Percentiles rank a stretch among this genome's conserved stretches.
phyloP scores from a whole-genome alignment of 768 basidiomycete species.

The Tubosaeta sp. region DNA sequence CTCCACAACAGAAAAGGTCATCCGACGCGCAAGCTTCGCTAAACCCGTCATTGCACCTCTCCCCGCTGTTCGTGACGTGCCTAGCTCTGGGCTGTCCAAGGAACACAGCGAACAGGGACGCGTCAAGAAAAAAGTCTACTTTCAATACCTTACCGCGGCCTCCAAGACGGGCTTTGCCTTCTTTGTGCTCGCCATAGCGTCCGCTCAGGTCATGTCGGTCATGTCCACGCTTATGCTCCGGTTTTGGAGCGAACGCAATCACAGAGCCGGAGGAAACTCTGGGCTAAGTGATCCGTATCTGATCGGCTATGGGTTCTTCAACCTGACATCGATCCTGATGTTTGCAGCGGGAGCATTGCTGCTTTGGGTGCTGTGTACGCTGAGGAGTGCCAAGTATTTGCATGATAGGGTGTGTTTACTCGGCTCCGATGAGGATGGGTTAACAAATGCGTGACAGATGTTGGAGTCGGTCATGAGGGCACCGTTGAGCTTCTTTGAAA shows the following conservation, averaged over 20 bases:
- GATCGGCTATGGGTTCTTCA: conserved; percentile 64
- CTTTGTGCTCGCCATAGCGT: conserved; percentile 52
- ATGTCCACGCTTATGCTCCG: conserved; percentile 64
- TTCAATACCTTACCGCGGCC: conserved; percentile 73
- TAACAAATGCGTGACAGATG: conserved; percentile 48
- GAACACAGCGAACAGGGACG: conserved; percentile 79
- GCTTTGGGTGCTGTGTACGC: conserved; percentile 73
- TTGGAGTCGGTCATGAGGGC: conserved; percentile 74
- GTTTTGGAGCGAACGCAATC: conserved; percentile 79
- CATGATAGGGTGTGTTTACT: conserved; percentile 63
- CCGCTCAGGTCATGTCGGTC: conserved; percentile 58
- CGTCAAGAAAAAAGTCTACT: conserved; percentile 75
- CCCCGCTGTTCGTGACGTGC: conserved; percentile 36
- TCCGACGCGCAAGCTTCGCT: conserved; percentile 51
- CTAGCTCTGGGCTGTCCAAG: conserved; percentile 49
- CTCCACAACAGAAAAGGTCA: conserved; percentile 47
- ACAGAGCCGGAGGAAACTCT: conserved; percentile 49
- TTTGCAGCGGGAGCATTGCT: conserved; percentile 55
- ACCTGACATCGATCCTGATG: conserved; percentile 51
- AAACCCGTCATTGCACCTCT: conserved; percentile 48
- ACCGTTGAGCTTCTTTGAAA: conserved; percentile 86
- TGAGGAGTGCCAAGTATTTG: conserved; percentile 68
- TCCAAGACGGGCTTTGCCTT: conserved; percentile 68
- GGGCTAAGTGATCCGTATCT: conserved; percentile 56
- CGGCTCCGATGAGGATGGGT: neutral